Base-by-base conservation (phyloP, 805 yeast species). In the Yarrowia sp. region DNA sequence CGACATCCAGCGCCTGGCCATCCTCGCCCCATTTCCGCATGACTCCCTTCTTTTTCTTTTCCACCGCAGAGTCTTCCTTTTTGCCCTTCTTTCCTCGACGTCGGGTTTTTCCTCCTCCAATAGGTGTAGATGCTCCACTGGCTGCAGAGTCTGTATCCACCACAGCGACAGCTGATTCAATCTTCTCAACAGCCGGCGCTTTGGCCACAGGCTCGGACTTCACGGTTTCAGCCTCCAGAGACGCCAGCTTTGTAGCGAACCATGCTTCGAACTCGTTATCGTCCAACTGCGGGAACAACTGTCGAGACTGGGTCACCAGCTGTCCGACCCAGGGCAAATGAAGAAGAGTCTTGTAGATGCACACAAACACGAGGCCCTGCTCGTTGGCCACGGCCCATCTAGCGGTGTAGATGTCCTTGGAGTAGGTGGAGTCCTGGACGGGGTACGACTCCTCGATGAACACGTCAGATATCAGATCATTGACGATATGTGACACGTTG, bases 21-120 rank as follows among this genome's bases (percentile, higher is more conserved):
- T 87, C 89, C 40, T 84, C 84, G 35, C 85, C 88, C 91, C 91
- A 88, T 74, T 83, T 87, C 74, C 94, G 82, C 41, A 80, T 78
- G 75, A 80, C 82, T 69, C 74, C 75, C 14, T 72, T 67, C 40
- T 74, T 71, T 45, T 71, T 50, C 55, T 72, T 69, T 49, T 72
- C 72, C 42, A 36, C 70, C 2, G 45, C 11, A 32, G 58, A 12
- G 5, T 43, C 68, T 35, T 67, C 63, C 35, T 67, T 43, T n/a
- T 69, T 71, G 36, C 70, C 72, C 55, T 70, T 68, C 45, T 69
- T 70, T 52, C 73, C 72, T 16, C 70, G 52, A 50, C 70, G 58
- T 56, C 73, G 70, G 14, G 67, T 40, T 40, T 63, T 63, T 40
- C 52, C 65, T 22, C 16, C 48, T 48, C 52, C 52, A 14, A 32